These are phyloP conservation scores for Ensete glaucum DNA, from an alignment of 176 grass and related monocot genomes.

Conservation along the genomic window DNA sequence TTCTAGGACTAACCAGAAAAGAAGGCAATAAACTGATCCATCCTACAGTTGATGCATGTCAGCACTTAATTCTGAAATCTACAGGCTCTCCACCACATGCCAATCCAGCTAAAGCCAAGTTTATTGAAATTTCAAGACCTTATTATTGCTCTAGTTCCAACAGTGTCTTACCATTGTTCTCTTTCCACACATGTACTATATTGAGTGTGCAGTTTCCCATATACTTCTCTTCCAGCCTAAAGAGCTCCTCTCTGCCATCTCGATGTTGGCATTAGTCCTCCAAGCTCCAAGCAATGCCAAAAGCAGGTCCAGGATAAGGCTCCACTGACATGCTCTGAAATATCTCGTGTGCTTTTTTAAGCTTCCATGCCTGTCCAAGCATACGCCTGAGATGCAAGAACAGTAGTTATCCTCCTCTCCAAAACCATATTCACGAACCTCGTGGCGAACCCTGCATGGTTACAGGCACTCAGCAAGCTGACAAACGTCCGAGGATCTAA, in stretches of 20 bases:
- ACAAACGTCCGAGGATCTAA: slow-evolving; percentile 52
- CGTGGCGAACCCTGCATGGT: slow-evolving; percentile 47
- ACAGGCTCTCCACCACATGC: slow-evolving; percentile 22
- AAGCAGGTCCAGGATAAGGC: slow-evolving; percentile 42
- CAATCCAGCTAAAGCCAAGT: slow-evolving; percentile 46
- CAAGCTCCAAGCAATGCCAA: slow-evolving; percentile 51
- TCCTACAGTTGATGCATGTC: slow-evolving; percentile 10
- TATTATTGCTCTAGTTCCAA: slow-evolving; percentile 41
- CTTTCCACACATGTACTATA: slow-evolving; percentile 54
- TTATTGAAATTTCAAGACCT: slow-evolving; percentile 34
- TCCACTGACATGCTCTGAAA: slow-evolving; percentile 46
- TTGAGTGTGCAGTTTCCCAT: slow-evolving; percentile 60
- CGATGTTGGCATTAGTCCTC: slow-evolving; percentile 47
- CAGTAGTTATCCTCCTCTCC: slow-evolving; percentile 19
- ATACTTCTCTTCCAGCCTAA: slow-evolving; percentile 52
- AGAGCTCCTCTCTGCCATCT: slow-evolving; percentile 59
- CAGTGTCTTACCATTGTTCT: slow-evolving; percentile 47
- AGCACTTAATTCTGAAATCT: slow-evolving; percentile 19
- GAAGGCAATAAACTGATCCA: too few species aligned
- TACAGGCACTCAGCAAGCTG: slow-evolving; percentile 49
- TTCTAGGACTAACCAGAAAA: too few species aligned
- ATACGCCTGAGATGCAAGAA: slow-evolving; percentile 48
- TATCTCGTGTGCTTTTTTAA: slow-evolving; percentile 47
- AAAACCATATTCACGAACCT: neutral
- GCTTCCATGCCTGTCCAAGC: slow-evolving; percentile 53